Evolutionary conservation across 2,329 filamentous ascomycete species (phyloP), one percentile per base, ranked within the genome.

Genomic region (Paecilomyces variotii): DNA sequence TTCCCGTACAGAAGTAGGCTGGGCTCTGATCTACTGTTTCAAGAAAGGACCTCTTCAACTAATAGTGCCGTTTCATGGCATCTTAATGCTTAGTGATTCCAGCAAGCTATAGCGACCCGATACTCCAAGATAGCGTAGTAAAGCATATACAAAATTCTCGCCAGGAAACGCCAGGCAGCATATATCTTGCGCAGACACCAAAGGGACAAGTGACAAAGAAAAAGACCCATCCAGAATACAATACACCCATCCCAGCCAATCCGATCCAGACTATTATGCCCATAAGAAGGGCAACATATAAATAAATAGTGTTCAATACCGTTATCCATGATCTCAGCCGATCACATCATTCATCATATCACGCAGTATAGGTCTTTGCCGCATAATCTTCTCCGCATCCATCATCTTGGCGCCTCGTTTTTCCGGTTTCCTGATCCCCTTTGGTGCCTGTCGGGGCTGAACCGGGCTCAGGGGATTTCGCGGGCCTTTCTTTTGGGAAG

Each of bases 321-420:
- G 30, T n/a, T 30, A 14, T n/a, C 14, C 14, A 10, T 28, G 9
- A 30, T 19, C n/a, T 66, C 59, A 75, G 25, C 69, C 72, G 60
- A 69, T 60, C 63, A 76, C 61, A 57, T 91, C 89, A 74, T 94
- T 90, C 65, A 91, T 79, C 63, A 96, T 86, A 78, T 93, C 88
- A 69, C 84, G 83, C 68, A 92, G 79, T 57, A 95, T 81, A 35
- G 85, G 83, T 67, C 85, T 85, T 35, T 82, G 84, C 59, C 84
- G 86, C 64, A 91, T 72, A 59, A 93, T 75, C 32, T 81, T 77
- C 24, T 64, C 69, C n/a, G 74, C 68, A 63, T 74, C 76, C 58
- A 78, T 68, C 10, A 76, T 79, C 63, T 81, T 83, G 56, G 82
- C 82, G 0, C 86, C 85, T 53, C 85, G 79, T 67, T 83, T 86